These are phyloP conservation scores for Phytophthora multivora DNA, from an alignment of 352 stramenopile genomes.

Conservation along the genomic window DNA sequence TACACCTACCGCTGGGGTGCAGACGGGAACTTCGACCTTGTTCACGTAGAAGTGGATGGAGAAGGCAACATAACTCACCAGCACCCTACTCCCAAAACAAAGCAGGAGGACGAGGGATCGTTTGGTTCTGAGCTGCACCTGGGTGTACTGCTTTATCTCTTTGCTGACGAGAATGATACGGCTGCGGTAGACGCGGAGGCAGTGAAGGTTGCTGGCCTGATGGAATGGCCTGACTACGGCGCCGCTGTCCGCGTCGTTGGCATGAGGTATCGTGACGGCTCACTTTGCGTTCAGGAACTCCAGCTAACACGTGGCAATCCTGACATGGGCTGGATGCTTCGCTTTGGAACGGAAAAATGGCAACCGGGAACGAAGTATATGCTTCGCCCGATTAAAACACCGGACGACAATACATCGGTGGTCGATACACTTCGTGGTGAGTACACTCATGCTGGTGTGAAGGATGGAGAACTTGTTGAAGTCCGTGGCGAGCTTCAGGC, in stretches of 20 bases:
- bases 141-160: conserved; percentile 79
- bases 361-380: conserved; percentile 87
- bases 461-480: conserved; percentile 66
- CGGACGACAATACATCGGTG: conserved; percentile 3
- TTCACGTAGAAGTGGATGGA: conserved; percentile 86
- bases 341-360: conserved; percentile 89
- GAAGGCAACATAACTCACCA: conserved; percentile 73
- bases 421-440: conserved; percentile 56
- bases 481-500: conserved; percentile 68
- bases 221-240: conserved; percentile 88
- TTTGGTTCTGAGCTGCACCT: conserved; percentile 83
- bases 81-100: conserved; percentile 72
- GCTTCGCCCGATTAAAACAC: conserved; percentile 38
- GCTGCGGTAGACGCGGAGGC: not conserved
- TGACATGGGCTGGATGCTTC: conserved; percentile 87
- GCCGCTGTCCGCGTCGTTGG: conserved; percentile 76
- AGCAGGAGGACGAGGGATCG: conserved; percentile 70
- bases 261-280: conserved; percentile 52
- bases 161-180: conserved; percentile 26
- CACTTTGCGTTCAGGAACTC: conserved; percentile 79
- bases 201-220: conserved; percentile 59
- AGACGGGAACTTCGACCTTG: conserved; percentile 87
- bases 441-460: conserved; percentile 58
- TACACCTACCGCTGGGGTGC: conserved; percentile 91
- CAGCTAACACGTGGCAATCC: conserved; percentile 81